Evolutionary conservation across 306 rosid genomes (phyloP), one percentile per base, ranked within the genome.

Genomic region (Cicer bijugum): DNA sequence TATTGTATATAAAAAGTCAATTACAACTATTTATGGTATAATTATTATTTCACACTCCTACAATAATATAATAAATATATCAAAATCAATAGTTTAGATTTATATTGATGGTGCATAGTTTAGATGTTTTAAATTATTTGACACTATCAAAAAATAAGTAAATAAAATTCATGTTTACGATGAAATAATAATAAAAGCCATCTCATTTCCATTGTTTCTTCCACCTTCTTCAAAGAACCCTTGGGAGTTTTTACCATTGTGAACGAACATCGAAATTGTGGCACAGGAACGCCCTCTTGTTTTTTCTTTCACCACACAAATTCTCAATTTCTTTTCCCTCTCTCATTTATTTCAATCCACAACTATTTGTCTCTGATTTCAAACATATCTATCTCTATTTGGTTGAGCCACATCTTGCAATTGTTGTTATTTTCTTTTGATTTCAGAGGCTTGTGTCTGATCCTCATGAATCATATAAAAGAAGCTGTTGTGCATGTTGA

Each of bases 391-490:
- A 15, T 33, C 2, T 46, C 17, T 53, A 1, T 63, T 68, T 47
- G 64, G 57, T 80, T 75, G 57, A 28, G 33, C 33, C 33, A 28
- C 33, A 28, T 28, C 33, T 28, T 28, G 33, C 33, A 28, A 28
- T 28, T 28, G 33, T 28, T 28, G 33, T 28, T 28, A 28, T 28
- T 12, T 48, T 51, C 1, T 28, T 69, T 17, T 71, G 46, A 23
- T 67, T 28, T 60, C 37, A 10, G 17, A 51, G 55, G 51, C 35
- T 64, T 55, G 39, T 40, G 33, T 75, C 70, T 43, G 76, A 87
- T 82, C 76, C 79, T 77, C 81, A 87, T 87, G 88, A 80, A 75
- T 68, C 35, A 52, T 82, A 65, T 40, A 45, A 44, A 37, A 57
- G 60, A 84, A 65, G 38, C 51, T 45, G 50, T 39, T 46, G 43